Evolutionary conservation across 768 basidiomycete genomes (phyloP).

Genomic region (Botryobasidium botryosum): DNA sequence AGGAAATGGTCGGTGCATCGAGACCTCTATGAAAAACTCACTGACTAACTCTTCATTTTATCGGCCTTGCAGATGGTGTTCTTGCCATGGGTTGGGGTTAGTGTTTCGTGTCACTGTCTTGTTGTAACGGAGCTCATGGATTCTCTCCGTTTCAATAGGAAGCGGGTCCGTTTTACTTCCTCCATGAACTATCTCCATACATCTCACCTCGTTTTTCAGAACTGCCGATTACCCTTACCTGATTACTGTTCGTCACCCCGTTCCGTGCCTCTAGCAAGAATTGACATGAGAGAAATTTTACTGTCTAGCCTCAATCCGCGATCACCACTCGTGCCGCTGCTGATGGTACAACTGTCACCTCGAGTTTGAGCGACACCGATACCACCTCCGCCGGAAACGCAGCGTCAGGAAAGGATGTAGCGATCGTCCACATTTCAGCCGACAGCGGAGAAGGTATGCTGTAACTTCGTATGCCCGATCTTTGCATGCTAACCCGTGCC

Average conservation of each 20-base stretch:
- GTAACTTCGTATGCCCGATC: background rate
- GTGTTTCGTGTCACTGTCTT: slow-evolving; percentile 9
- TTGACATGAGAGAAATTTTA: background rate
- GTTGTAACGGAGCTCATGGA: background rate
- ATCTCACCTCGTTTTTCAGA: slow-evolving; percentile 16
- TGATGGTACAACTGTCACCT: slow-evolving; percentile 28
- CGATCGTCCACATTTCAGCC: slow-evolving; percentile 32
- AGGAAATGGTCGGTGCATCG: background rate
- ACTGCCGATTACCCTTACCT: slow-evolving; percentile 37
- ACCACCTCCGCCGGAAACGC: slow-evolving; percentile 27
- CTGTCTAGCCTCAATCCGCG: slow-evolving; percentile 22
- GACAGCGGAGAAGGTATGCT: slow-evolving; percentile 13
- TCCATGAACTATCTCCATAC: too few species aligned
- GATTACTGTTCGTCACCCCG: slow-evolving; percentile 12
- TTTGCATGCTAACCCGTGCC: too few species aligned
- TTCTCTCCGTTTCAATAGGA: too few species aligned
- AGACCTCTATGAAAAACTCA: background rate
- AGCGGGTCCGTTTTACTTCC: too few species aligned
- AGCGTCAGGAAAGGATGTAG: slow-evolving; percentile 31
- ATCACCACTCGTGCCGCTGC: slow-evolving; percentile 26
- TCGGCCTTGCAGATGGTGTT: slow-evolving; percentile 32
- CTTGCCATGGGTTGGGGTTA: slow-evolving; percentile 42
- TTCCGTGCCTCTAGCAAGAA: background rate
- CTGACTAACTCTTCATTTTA: background rate
- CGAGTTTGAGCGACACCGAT: slow-evolving; percentile 35